A percentile compares a stretch with the other conserved stretches of the same genome.
phyloP scores from a whole-genome alignment of 345 rosid genomes.

The Salix exigua region DNA sequence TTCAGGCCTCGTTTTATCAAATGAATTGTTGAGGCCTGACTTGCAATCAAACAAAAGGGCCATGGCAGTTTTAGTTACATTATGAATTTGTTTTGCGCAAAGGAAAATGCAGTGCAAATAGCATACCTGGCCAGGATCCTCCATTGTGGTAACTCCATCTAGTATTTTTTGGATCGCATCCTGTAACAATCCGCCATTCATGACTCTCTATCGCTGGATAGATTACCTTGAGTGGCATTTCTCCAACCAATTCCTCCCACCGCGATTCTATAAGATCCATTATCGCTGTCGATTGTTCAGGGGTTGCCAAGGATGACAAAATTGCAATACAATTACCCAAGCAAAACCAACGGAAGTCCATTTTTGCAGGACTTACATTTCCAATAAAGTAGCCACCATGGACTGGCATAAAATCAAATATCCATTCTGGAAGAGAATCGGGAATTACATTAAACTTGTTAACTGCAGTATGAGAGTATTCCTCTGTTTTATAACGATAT shows the following conservation, averaged over 20 bases:
- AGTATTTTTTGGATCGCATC: constrained; percentile 93
- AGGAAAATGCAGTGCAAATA: not conserved
- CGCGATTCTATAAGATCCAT: constrained; percentile 96
- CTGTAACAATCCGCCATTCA: constrained; percentile 85
- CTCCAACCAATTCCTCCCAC: constrained; percentile 95
- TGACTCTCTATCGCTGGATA: constrained; percentile 93
- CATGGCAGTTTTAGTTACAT: not conserved
- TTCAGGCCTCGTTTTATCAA: not conserved
- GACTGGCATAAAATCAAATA: constrained; percentile 84
- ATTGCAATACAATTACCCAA: constrained; percentile 90
- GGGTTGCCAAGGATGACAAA: constrained; percentile 84
- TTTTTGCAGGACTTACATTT: constrained; percentile 88
- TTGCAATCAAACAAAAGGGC: not conserved
- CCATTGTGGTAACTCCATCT: constrained; percentile 99
- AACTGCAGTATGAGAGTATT: constrained; percentile 91
- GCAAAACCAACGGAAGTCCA: constrained; percentile 97
- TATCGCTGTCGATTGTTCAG: constrained; percentile 84
- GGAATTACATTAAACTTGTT: constrained; percentile 96
- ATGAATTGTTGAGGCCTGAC: not conserved
- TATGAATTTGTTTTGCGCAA: not conserved
- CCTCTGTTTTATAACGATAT: constrained; percentile 91
- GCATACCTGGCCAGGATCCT: constrained; percentile 96
- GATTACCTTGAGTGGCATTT: constrained; percentile 90
- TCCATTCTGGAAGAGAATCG: constrained; percentile 95
- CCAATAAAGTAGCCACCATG: constrained; percentile 89